Evolutionary conservation across 2,329 filamentous ascomycete genomes (phyloP), one percentile per base, ranked within the genome.

Genomic region (Fusarium anguioides): DNA sequence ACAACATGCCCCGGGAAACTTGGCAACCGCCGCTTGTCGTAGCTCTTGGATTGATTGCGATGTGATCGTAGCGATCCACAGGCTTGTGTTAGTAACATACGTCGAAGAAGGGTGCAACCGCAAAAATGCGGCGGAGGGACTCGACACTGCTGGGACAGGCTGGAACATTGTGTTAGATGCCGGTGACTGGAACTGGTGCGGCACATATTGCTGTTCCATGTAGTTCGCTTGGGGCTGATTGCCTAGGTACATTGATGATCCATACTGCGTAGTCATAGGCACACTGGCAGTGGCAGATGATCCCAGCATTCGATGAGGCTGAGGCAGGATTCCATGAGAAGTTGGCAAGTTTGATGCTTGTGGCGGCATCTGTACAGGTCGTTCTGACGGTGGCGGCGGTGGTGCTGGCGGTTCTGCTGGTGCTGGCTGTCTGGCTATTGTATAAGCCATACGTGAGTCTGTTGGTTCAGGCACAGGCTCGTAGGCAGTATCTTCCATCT

Each of bases 41-140:
- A 94, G 76, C 70, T 91, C 89, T 10, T 82, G 79, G 7, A 94
- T 75, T 2, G 88, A 87, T 6, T 83, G 81, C 2, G 82, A 79
- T 11, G 80, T 79, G 45, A 94, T 77, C 15, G 89, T 89, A 31
- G 84, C 86, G 39, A 92, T 85, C 90, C 91, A 95, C 36, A 90
- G 80, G 70, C 81, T 84, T 69, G 75, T 76, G 59, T 74, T 82
- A 60, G 81, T 75, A 8, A 82, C 79, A 31, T 89, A 81, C 14
- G 82, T 83, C 5, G 89, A 91, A n/a, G 84, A 82, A 1, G 87
- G 84, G 67, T 91, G 86, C 7, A 92, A 82, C n/a, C 89, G 87
- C 68, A 94, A 85, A 77, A 89, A 93, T 14, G 91, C 84, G 4
- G 89, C 84, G 39, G 88, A 84, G 1, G 73, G 68, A 12, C 70